Percentiles rank a stretch among this genome's conserved stretches.
Evolutionary conservation across 345 rosid genomes (phyloP).

Genomic region (Populus ilicifolia): DNA sequence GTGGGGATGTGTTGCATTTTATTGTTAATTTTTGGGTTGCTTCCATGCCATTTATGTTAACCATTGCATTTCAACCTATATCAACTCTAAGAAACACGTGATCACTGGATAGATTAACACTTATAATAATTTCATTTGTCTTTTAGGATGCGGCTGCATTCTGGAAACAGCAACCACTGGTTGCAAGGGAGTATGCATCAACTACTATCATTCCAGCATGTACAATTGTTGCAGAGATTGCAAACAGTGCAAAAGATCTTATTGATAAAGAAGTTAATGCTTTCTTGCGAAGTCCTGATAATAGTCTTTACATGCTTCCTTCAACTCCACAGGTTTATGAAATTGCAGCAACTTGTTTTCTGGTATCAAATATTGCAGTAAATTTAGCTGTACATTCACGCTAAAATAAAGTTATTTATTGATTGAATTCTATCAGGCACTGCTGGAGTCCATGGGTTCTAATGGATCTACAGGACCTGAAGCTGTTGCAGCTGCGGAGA

Average conservation of each 20-base stretch:
- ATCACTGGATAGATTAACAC: background rate
- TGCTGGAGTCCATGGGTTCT: conserved; percentile 82
- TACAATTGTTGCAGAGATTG: conserved; percentile 58
- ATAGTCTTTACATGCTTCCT: conserved; percentile 85
- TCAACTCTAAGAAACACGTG: background rate
- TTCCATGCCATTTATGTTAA: background rate
- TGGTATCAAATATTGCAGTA: background rate
- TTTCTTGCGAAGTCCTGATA: conserved; percentile 80
- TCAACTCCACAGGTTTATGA: conserved; percentile 81
- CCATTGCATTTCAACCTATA: background rate
- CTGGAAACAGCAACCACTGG: conserved; percentile 88
- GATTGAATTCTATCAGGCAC: conserved; percentile 56
- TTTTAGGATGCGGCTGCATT: conserved; percentile 74
- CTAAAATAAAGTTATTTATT: conserved; percentile 1
- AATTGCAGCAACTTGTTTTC: background rate
- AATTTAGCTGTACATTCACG: background rate
- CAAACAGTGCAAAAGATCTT: conserved; percentile 73
- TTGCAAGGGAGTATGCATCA: conserved; percentile 80
- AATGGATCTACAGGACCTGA: conserved; percentile 89
- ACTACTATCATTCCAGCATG: conserved; percentile 83
- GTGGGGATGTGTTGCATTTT: background rate
- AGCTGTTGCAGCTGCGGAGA: conserved; percentile 84
- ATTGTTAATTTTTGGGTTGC: background rate
- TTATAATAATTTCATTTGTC: conserved; percentile 1
- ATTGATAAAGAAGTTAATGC: conserved; percentile 79